Base-by-base conservation (phyloP, 768 basidiomycete species). In the Boletus pseudopeckii region DNA sequence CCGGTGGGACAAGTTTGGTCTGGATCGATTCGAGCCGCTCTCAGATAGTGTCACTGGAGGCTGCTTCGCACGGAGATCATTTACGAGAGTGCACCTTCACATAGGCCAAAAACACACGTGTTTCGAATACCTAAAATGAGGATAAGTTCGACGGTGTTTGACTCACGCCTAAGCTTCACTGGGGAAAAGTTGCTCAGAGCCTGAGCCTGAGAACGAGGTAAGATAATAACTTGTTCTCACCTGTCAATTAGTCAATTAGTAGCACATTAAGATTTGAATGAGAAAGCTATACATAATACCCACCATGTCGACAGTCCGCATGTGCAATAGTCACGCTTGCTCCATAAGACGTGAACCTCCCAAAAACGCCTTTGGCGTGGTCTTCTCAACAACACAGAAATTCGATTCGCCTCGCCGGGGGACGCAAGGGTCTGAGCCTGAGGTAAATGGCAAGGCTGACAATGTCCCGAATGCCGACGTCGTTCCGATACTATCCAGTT, bases 171-270 rank as follows among this genome's bases (percentile, higher is more conserved):
- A 3, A 38, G 37, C 30, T 26, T 60, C 20, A 24, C 37, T 37
- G 15, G 36, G 54, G 14, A 33, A 52, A 42, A 4, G 15, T 38
- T 18, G 20, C 45, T 26, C 48, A 9, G 32, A 53, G 14, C 47
- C 54, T 57, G 56, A 53, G 10, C 43, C 54, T 57, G 56, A 55
- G 55, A 56, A 43, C 28, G 36, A 56, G 46, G 50, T 57, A 45
- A 57, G 56, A 45, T 46, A 30, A 52, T n/a, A 18, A 17, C 22
- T 14, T 18, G 28, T 58, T 46, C 43, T 22, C 42, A 48, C 14
- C n/a, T 28, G 18, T 14, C 8, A n/a, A 9, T 37, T 38, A 43
- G 18, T 14, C 8, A n/a, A 9, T 37, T 38, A 43, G 5, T 26
- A 32, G 36, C n/a, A 28, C 18, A 28, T 38, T 14, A 15, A 11